Conservation (phyloP, 2,329 filamentous ascomycete genomes). For the Ceratocystis lukuohia region DNA sequence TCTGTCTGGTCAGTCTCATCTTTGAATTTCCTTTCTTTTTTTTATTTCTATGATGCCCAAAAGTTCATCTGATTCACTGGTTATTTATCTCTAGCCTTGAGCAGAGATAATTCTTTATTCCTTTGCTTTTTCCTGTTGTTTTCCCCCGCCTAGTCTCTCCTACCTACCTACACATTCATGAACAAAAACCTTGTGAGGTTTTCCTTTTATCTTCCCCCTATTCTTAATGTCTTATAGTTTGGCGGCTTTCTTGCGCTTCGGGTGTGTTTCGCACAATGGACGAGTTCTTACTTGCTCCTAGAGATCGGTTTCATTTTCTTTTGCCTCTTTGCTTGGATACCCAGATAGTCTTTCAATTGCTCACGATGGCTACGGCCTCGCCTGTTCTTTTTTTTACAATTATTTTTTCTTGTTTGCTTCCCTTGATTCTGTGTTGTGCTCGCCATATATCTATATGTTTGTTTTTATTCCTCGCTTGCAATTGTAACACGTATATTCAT, state of each 20-base stretch:
- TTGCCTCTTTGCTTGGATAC: constrained; percentile 6
- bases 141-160: neutral
- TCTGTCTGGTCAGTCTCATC: neutral
- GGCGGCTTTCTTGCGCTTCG: constrained; percentile 10
- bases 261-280: constrained; percentile 19
- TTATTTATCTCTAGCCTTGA: too few species aligned
- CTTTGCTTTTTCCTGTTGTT: neutral
- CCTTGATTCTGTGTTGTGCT: neutral
- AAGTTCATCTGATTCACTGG: too few species aligned
- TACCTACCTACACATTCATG: neutral
- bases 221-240: constrained; percentile 19
- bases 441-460: neutral
- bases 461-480: neutral
- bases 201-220: constrained; percentile 22
- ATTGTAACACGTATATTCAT: constrained; percentile 4
- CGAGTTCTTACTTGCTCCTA: constrained; percentile 8
- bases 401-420: neutral
- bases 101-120: too few species aligned
- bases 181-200: constrained; percentile 31
- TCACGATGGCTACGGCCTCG: constrained; percentile 3
- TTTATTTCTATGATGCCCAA: neutral
- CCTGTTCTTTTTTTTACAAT: neutral
- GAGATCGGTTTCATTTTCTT: neutral
- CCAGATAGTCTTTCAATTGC: constrained; percentile 9
- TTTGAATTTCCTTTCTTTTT: neutral